Evolutionary conservation across 148 eudicot species (phyloP).

Genomic region (Silene latifolia): DNA sequence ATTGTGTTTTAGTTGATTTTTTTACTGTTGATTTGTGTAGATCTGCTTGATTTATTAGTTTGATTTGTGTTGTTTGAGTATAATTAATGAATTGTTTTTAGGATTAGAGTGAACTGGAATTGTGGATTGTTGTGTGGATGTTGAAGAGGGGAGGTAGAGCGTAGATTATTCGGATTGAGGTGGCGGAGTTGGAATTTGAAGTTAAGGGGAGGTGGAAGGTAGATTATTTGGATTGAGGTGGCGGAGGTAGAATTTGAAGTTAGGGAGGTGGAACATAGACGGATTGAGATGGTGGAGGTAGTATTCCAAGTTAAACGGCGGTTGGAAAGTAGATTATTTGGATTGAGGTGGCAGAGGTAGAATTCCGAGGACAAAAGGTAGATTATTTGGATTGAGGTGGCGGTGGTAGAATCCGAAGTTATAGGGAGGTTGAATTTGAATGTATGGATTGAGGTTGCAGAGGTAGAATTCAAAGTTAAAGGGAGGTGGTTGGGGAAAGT

Average conservation of each 20-base stretch:
- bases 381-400: no score
- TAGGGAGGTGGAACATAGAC: background rate
- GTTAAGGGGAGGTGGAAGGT: background rate
- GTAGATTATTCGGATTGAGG: background rate
- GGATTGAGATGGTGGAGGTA: no score
- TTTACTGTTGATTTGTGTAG: background rate
- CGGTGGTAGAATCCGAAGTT: no score
- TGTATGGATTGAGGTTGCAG: background rate
- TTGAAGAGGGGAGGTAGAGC: background rate
- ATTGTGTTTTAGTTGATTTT: background rate
- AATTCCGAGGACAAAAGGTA: no score
- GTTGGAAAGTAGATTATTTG: no score
- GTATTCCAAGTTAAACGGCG: no score
- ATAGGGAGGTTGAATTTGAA: background rate
- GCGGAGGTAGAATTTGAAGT: background rate
- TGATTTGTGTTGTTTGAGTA: background rate
- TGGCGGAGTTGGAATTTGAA: background rate
- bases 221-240: background rate
- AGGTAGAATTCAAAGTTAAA: background rate
- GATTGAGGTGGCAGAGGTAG: no score
- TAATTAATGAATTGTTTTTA: no score
- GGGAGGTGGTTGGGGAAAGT: background rate
- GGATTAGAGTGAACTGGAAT: background rate
- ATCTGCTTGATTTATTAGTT: background rate
- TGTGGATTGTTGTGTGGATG: background rate